Conservation (phyloP, 2,329 filamentous ascomycete genomes). For the Talaromyces islandicus region DNA sequence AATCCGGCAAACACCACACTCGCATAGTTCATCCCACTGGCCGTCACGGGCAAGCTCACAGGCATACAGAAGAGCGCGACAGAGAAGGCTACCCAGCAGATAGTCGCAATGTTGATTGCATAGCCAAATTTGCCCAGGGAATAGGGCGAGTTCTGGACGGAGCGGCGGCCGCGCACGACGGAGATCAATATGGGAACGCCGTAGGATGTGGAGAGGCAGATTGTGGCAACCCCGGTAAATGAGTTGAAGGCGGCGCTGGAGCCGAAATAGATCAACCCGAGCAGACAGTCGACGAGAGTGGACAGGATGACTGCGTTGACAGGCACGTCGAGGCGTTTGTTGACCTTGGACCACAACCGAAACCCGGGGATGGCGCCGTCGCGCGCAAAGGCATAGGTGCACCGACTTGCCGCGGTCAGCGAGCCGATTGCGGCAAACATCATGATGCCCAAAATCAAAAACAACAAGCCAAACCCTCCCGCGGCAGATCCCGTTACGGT, state of each 20-base stretch:
- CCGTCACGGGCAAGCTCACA: slow-evolving; percentile 51
- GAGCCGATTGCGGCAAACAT: slow-evolving; percentile 72
- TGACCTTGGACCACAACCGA: slow-evolving; percentile 59
- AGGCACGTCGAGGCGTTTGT: slow-evolving; percentile 63
- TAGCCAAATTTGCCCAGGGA: slow-evolving; percentile 65
- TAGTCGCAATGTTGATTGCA: slow-evolving; percentile 60
- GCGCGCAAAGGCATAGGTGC: slow-evolving; percentile 69
- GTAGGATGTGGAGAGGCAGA: slow-evolving; percentile 70
- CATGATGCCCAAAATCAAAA: slow-evolving; percentile 69
- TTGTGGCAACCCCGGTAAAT: slow-evolving; percentile 74
- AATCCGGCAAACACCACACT: slow-evolving; percentile 61
- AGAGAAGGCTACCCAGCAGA: slow-evolving; percentile 66
- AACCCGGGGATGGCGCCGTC: slow-evolving; percentile 70
- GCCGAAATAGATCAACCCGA: slow-evolving; percentile 75
- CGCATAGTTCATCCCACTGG: slow-evolving; percentile 60
- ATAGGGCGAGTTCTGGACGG: slow-evolving; percentile 60
- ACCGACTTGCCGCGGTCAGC: slow-evolving; percentile 66
- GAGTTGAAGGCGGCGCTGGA: slow-evolving; percentile 71
- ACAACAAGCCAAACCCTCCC: slow-evolving; percentile 69
- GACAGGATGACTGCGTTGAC: slow-evolving; percentile 64
- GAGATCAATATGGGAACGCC: slow-evolving; percentile 69
- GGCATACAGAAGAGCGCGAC: slow-evolving; percentile 74
- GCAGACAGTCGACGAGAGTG: slow-evolving; percentile 60
- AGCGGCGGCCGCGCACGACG: slow-evolving; percentile 59
- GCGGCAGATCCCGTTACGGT: slow-evolving; percentile 64